Percentiles rank a stretch among this genome's conserved stretches.
These are phyloP conservation scores for Coemansia sp. DNA, from an alignment of 192 early-diverging fungal species.

Conservation along the genomic window DNA sequence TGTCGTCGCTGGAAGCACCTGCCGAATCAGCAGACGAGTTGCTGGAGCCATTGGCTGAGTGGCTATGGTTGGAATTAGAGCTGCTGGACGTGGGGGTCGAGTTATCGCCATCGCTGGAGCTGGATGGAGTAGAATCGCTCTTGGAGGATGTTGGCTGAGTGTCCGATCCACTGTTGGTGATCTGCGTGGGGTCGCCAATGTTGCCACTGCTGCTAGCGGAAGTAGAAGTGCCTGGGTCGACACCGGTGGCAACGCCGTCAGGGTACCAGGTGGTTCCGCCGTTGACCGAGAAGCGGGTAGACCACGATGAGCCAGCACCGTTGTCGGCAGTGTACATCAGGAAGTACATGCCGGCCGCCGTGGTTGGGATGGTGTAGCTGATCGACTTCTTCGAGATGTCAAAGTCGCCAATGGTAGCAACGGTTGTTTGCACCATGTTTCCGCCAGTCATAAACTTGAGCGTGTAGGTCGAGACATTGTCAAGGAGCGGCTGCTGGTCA, in stretches of 20 bases:
- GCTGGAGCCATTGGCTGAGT: not conserved
- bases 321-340: slow-evolving; percentile 48
- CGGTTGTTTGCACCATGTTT: slow-evolving; percentile 51
- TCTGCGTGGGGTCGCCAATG: slow-evolving; percentile 20
- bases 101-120: not conserved
- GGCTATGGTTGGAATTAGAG: not conserved
- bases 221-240: slow-evolving; percentile 38
- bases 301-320: slow-evolving; percentile 51
- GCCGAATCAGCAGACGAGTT: not conserved
- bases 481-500: slow-evolving; percentile 25
- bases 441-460: slow-evolving; percentile 55
- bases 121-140: not conserved
- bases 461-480: slow-evolving; percentile 31
- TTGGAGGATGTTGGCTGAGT: not conserved
- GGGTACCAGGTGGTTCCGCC: slow-evolving; percentile 53
- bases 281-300: slow-evolving; percentile 50
- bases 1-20: not conserved
- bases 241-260: slow-evolving; percentile 46
- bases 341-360: slow-evolving; percentile 54
- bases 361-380: slow-evolving; percentile 45
- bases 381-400: slow-evolving; percentile 29
- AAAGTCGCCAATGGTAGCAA: slow-evolving; percentile 45
- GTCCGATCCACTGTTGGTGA: not conserved
- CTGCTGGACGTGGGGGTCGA: not conserved
- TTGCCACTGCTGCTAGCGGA: slow-evolving; percentile 4